Base-by-base conservation (phyloP, 306 rosid species). In the Gillenia trifoliata region DNA sequence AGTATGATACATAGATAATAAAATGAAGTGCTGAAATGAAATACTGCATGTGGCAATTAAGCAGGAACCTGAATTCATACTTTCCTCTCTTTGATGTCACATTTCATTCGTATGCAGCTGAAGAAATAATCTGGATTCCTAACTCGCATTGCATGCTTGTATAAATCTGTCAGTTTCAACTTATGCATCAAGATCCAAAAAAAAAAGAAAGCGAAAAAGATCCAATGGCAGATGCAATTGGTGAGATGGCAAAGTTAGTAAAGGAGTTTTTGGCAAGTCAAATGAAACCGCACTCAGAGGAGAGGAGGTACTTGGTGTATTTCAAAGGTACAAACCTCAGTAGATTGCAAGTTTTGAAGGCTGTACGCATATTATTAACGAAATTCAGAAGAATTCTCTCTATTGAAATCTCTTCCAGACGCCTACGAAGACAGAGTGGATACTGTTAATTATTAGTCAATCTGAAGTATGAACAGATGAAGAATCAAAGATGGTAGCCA, bases 371-470 rank as follows among this genome's bases (percentile, higher is more conserved):
- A 22, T 11, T 66, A 41, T 12, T 66, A n/a, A n/a, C n/a, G 52
- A 38, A 66, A 66, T n/a, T 54, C 34, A 23, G 33, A 66, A 40
- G 71, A 66, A 13, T 66, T 66, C 54, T 66, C 28, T 38, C 11
- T 66, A 23, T 23, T 66, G 70, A 66, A 66, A 66, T 40, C 26
- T 66, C 54, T 66, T 40, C 54, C 54, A 3, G 70, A 66, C 40
- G 33, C 4, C 23, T n/a, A 54, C 38, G 52, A 66, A 66, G 54
- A 66, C 70, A 12, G 8, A 64, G 70, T 38, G 52, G 70, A 40
- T 66, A 38, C 10, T 52, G 20, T 12, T 52, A 5, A 10, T 52
- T 52, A 20, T 52, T 7, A 47, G 54, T 47, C 54, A 47, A 47
- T 47, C 47, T 41, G 12, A 41, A 41, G 9, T 13, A 0, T 12